Base-by-base conservation (phyloP, 2,329 filamentous ascomycete species). In the Aureobasidium sp. region DNA sequence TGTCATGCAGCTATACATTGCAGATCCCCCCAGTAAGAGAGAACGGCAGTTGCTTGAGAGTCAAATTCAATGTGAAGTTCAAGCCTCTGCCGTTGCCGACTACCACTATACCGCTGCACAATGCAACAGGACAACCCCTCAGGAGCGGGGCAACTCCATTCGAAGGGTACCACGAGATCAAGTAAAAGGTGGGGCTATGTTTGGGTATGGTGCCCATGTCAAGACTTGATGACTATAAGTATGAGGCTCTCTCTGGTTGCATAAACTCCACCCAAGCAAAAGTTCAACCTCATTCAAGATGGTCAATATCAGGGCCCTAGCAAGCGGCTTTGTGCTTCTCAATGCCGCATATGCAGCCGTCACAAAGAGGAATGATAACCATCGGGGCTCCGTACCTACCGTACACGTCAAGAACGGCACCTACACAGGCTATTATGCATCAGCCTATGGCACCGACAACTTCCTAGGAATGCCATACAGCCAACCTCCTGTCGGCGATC, bases 391-490 rank as follows among this genome's bases (percentile, higher is more conserved):
- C 48, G 51, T 52, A 55, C 76, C 75, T 29, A 70, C 65, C 8
- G 77, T 67, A 5, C 63, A 62, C 1, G 70, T 77, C 17, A 70
- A 67, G 62, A 82, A 82, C 68, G 80, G 81, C 32, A 80, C 80
- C 0, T 81, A 80, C 64, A 63, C 68, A 27, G 81, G 81, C 6
- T 63, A 74, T 1, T 70, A 74, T 62, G 75, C 74, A 41, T 48
- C 72, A 0, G 64, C 69, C 1, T 80, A 79, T 62, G 66, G 75
- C 29, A 80, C 82, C 53, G 81, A 84, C 64, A 74, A 78, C 62
- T 84, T 83, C 68, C 70, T 82, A 3, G 80, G 80, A 2, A 79
- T 86, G 1, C 84, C 83, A 0, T 86, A 81, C 68, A 84, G 83
- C 3, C 79, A 82, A 64, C 77, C 82, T 34, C 82, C 82, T 0